Evolutionary conservation across 345 rosid genomes (phyloP), one percentile per base, ranked within the genome.

Genomic region (Aurinia saxatilis): DNA sequence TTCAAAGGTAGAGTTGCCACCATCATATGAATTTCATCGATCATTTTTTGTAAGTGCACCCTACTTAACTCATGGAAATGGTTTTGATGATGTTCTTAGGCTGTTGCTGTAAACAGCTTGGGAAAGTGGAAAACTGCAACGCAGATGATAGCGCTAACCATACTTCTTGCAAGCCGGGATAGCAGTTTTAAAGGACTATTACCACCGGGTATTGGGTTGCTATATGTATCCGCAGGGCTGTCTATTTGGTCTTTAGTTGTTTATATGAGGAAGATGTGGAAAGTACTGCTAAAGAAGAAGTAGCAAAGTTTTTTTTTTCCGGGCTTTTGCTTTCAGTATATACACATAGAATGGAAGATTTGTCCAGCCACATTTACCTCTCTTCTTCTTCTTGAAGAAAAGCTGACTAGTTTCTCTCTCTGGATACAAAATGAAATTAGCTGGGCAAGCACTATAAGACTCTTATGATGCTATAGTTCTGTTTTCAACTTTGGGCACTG

Each of bases 101-200:
- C 99, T 78, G 97, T 90, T 57, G 97, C 99, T 30, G 97, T 93
- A 64, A 93, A 86, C 82, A 93, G 80, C 66, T 74, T 93, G 79
- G 99, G 99, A 35, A 93, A 93, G 73, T 90, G 97, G 99, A 93
- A 93, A 86, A 93, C 99, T 9, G 99, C 99, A 13, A 77, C 95
- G 27, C 99, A 93, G 81, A 93, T 93, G 99, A 78, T 63, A 69
- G 97, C 99, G 2, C 65, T 93, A 54, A 90, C 87, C 62, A 84
- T 93, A 77, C 90, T 93, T 34, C 78, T 93, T 56, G 95, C 92
- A 41, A 83, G 87, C 58, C 80, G 90, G 71, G 95, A 90, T 66
- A 80, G 80, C 85, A 87, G 92, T 71, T 65, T 78, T 23, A 87
- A 79, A 73, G 82, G 77, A 50, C 69, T 87, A 44, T 79, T 82